Evolutionary conservation across 768 basidiomycete species (phyloP).

Genomic region (Russula brevipes): DNA sequence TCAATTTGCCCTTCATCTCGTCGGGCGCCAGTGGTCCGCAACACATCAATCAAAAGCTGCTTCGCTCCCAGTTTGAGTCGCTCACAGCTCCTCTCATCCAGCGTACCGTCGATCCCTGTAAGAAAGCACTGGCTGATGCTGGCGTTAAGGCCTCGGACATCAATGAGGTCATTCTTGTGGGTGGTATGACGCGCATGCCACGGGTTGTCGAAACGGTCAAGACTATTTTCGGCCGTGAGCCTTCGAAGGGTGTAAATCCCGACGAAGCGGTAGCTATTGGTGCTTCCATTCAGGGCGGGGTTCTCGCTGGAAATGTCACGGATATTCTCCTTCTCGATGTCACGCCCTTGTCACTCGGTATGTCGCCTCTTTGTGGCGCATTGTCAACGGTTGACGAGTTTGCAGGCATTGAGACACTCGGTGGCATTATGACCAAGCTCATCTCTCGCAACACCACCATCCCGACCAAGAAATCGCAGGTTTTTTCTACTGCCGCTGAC

Average conservation of each 20-base stretch:
- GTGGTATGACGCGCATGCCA: slow-evolving; percentile 99
- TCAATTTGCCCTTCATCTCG: slow-evolving; percentile 98
- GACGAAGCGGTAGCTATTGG: slow-evolving; percentile 99
- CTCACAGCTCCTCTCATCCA: slow-evolving; percentile 79
- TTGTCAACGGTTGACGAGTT: not conserved
- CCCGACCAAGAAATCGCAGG: slow-evolving; percentile 99
- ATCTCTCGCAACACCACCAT: slow-evolving; percentile 99
- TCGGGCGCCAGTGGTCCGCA: slow-evolving; percentile 92
- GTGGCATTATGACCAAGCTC: slow-evolving; percentile 99
- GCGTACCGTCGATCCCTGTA: slow-evolving; percentile 92
- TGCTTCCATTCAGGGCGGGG: slow-evolving; percentile 97
- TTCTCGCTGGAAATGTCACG: slow-evolving; percentile 92
- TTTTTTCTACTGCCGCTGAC: slow-evolving; percentile 97
- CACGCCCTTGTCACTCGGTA: slow-evolving; percentile 93
- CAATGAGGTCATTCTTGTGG: slow-evolving; percentile 95
- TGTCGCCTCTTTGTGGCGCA: slow-evolving; percentile 25
- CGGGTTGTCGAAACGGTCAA: slow-evolving; percentile 92
- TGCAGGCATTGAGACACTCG: slow-evolving; percentile 88
- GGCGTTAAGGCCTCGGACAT: slow-evolving; percentile 90
- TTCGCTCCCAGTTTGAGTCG: slow-evolving; percentile 84
- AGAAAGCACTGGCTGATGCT: slow-evolving; percentile 93
- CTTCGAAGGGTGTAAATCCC: slow-evolving; percentile 98
- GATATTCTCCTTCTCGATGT: slow-evolving; percentile 94
- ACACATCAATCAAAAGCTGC: slow-evolving; percentile 91
- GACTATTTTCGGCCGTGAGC: slow-evolving; percentile 89